Conservation (phyloP, 352 stramenopile genomes). For the Aphanomyces astaci region DNA sequence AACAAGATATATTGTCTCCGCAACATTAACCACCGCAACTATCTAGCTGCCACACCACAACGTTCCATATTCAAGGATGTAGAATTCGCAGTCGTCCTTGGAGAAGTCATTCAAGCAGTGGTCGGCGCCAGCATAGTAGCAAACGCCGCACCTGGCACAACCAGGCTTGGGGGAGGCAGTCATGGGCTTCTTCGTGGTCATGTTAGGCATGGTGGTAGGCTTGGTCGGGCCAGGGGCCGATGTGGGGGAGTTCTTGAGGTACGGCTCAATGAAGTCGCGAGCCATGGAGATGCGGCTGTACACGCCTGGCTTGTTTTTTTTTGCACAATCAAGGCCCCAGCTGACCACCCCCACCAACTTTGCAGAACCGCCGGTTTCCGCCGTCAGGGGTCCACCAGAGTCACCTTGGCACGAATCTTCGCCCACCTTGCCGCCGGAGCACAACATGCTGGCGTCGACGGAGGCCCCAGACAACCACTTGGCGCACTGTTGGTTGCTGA, state of each 20-base stretch:
- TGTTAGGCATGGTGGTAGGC: no score
- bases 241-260: no score
- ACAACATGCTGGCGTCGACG: conserved; percentile 46
- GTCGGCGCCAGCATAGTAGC: background rate
- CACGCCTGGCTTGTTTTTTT: conserved; percentile 20
- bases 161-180: background rate
- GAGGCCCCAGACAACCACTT: conserved; percentile 24
- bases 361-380: conserved; percentile 19
- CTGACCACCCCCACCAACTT: conserved; percentile 27
- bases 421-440: conserved; percentile 30
- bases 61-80: background rate
- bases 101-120: no score
- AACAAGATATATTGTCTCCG: no score
- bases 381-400: conserved; percentile 27
- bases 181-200: no score
- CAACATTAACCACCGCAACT: no score
- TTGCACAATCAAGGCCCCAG: conserved; percentile 26
- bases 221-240: no score
- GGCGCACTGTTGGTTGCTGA: conserved; percentile 37
- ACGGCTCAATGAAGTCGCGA: no score
- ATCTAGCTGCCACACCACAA: background rate
- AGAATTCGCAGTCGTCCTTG: background rate
- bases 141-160: background rate
- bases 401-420: conserved; percentile 30
- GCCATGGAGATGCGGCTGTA: conserved; percentile 13